Conservation (phyloP, 768 basidiomycete genomes). For the Mycena sanguinolenta region DNA sequence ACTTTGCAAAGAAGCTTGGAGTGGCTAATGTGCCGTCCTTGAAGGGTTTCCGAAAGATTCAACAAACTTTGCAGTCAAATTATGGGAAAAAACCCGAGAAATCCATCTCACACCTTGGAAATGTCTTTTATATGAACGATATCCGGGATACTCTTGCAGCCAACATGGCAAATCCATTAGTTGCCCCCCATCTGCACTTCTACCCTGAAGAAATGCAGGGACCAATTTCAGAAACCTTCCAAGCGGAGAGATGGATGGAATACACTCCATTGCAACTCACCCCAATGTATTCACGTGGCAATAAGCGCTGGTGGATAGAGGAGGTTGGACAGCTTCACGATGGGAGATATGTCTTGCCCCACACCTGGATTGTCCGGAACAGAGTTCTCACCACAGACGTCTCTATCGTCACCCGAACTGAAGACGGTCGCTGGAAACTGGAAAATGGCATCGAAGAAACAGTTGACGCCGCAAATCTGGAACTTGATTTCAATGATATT, state of each 20-base stretch:
- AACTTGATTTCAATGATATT: too few relatives aligned
- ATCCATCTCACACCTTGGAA: conserved; percentile 11
- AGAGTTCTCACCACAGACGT: neutral
- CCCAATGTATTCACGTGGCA: too few relatives aligned
- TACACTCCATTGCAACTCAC: too few relatives aligned
- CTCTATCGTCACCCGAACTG: neutral
- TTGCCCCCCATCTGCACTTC: conserved; percentile 31
- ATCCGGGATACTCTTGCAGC: conserved; percentile 31
- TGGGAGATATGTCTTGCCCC: too few relatives aligned
- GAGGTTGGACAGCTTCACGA: too few relatives aligned
- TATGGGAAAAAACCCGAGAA: neutral
- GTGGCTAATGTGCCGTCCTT: conserved; percentile 29
- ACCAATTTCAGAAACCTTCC: too few relatives aligned
- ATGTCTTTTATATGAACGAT: conserved; percentile 40
- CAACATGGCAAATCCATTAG: conserved; percentile 34
- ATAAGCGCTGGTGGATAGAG: too few relatives aligned
- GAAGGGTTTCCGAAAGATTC: conserved; percentile 21
- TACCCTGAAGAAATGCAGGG: too few relatives aligned
- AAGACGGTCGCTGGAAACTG: neutral
- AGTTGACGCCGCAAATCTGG: too few relatives aligned
- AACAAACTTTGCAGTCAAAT: neutral
- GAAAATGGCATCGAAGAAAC: too few relatives aligned
- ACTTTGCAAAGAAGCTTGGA: conserved; percentile 12
- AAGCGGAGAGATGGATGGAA: too few relatives aligned
- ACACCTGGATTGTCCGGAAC: too few relatives aligned